Evolutionary conservation across 2,329 filamentous ascomycete genomes (phyloP).

Genomic region (Pseudogymnoascus sp.): DNA sequence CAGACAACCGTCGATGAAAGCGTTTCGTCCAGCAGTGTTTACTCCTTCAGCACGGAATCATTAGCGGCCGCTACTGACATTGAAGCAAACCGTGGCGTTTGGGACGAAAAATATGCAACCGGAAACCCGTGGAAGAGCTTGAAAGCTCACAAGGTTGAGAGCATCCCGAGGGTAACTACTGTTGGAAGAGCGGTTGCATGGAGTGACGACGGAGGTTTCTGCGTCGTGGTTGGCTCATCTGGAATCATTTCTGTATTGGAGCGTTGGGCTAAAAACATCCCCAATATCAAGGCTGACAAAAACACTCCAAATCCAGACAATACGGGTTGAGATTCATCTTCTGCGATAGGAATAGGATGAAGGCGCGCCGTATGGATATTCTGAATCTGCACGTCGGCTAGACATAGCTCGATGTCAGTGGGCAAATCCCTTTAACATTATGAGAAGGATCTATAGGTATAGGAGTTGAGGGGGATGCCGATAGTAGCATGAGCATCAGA

Average conservation of each 20-base stretch:
- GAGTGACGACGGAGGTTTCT: conserved; percentile 25
- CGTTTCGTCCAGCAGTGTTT: background rate
- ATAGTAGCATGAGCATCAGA: background rate
- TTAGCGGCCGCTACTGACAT: conserved; percentile 11
- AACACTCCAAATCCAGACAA: background rate
- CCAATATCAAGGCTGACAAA: background rate
- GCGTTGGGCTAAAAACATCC: background rate
- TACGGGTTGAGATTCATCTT: background rate
- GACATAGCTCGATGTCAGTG: background rate
- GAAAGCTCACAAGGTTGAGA: conserved; percentile 20
- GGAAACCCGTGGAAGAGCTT: conserved; percentile 13
- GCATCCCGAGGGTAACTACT: conserved; percentile 17
- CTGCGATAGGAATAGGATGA: background rate
- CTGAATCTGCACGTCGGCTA: background rate
- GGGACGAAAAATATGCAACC: conserved; percentile 22
- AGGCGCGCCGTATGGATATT: background rate
- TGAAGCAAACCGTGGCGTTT: conserved; percentile 12
- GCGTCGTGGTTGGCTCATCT: conserved; percentile 24
- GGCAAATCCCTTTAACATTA: background rate
- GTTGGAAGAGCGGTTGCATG: conserved; percentile 24
- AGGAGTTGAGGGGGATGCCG: background rate
- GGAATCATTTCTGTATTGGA: conserved; percentile 20
- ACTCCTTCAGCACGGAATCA: conserved; percentile 8
- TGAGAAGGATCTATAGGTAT: background rate
- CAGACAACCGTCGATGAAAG: conserved; percentile 3